These are phyloP conservation scores for Kluyveromyces wickerhamii DNA, from an alignment of 805 yeast species.

Conservation along the genomic window DNA sequence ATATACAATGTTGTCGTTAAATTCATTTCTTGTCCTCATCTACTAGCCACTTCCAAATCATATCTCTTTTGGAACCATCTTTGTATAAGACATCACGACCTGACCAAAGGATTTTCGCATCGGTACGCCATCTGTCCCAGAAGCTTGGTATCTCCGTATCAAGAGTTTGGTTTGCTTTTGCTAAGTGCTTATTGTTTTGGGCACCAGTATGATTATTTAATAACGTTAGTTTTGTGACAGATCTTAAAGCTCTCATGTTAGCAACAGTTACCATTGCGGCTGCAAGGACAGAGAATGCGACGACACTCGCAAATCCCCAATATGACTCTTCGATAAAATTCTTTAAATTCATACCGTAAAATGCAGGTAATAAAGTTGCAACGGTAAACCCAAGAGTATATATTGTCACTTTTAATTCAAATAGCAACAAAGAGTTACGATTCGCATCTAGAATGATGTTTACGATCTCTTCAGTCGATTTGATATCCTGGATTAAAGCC, in stretches of 20 bases:
- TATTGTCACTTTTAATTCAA: constrained; percentile 74
- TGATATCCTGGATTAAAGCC: constrained; percentile 71
- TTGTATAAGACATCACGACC: constrained; percentile 16
- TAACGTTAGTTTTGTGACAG: constrained; percentile 63
- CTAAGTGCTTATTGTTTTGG: constrained; percentile 16
- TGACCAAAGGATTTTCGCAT: constrained; percentile 14
- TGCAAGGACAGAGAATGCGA: constrained; percentile 41
- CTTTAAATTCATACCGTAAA: constrained; percentile 81
- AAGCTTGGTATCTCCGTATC: constrained; percentile 18
- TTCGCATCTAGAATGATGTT: constrained; percentile 87
- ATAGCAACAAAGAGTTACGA: constrained; percentile 81
- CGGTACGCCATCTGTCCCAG: constrained; percentile 15
- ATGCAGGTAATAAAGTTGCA: constrained; percentile 78
- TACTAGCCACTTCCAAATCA: constrained; percentile 50
- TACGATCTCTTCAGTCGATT: constrained; percentile 87
- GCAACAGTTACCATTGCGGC: constrained; percentile 48
- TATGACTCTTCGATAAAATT: constrained; percentile 67
- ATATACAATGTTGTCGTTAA: constrained; percentile 5
- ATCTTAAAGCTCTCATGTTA: constrained; percentile 48
- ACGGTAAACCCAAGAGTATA: constrained; percentile 80
- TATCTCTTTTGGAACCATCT: constrained; percentile 34
- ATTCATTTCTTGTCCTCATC: constrained; percentile 34
- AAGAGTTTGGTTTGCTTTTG: constrained; percentile 13
- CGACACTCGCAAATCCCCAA: constrained; percentile 54
- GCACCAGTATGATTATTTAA: constrained; percentile 33